Percentiles rank a stretch among this genome's conserved stretches.
Evolutionary conservation across 805 yeast species (phyloP).

Genomic region (Gaillardinia entomophila): DNA sequence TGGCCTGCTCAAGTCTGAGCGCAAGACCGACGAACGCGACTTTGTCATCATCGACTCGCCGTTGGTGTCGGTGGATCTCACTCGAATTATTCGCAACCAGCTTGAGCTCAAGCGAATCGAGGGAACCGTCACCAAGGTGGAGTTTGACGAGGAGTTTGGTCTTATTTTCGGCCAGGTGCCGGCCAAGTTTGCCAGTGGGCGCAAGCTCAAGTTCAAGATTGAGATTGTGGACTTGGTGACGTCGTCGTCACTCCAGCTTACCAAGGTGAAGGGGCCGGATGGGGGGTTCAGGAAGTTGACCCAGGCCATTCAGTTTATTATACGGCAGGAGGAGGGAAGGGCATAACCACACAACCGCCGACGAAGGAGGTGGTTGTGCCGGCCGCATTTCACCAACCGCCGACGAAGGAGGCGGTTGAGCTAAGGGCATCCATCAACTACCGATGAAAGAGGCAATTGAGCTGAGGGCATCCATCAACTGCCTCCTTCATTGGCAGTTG

Average conservation of each 20-base stretch:
- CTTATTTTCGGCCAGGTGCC: slow-evolving; percentile 43
- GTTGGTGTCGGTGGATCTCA: slow-evolving; percentile 23
- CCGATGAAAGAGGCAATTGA: too few relatives aligned
- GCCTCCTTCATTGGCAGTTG: too few relatives aligned
- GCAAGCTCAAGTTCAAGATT: slow-evolving; percentile 43
- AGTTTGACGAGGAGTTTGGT: slow-evolving; percentile 39
- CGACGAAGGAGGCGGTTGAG: too few relatives aligned
- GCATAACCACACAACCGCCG: too few relatives aligned
- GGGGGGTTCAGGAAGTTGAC: slow-evolving; percentile 40
- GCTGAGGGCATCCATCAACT: too few relatives aligned
- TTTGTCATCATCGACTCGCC: slow-evolving; percentile 28
- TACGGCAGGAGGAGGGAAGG: slow-evolving; percentile 39
- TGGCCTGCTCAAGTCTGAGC: slow-evolving; percentile 4
- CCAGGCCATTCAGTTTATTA: slow-evolving; percentile 38
- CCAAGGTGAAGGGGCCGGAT: slow-evolving; percentile 40
- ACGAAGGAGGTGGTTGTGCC: too few relatives aligned
- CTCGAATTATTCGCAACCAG: slow-evolving; percentile 32
- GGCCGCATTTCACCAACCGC: too few relatives aligned
- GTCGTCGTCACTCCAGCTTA: slow-evolving; percentile 35
- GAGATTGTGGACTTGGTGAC: slow-evolving; percentile 33
- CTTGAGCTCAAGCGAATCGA: slow-evolving; percentile 43
- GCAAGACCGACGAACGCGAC: slow-evolving; percentile 11
- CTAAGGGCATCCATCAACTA: too few relatives aligned
- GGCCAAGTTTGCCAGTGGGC: slow-evolving; percentile 36
- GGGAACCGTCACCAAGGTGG: slow-evolving; percentile 41